These are phyloP conservation scores for Boletus eberwhitei DNA, from an alignment of 768 basidiomycete genomes.

Conservation along the genomic window DNA sequence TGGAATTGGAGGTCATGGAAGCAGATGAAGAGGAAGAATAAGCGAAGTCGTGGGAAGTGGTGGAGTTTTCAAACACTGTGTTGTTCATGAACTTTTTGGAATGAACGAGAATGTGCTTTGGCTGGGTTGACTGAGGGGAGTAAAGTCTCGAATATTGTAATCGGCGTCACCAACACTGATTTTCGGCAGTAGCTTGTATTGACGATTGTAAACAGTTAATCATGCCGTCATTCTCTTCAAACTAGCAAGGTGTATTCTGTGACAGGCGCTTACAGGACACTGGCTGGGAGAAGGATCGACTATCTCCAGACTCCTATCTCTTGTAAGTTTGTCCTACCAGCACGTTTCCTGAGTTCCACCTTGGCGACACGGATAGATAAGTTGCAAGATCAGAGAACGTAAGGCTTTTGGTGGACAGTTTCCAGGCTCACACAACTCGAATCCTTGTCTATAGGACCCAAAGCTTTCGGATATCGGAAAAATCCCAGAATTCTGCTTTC, in stretches of 20 bases:
- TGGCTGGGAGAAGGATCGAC: too few species aligned
- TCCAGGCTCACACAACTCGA: background rate
- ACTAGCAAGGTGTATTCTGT: too few species aligned
- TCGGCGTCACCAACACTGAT: too few species aligned
- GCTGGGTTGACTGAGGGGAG: too few species aligned
- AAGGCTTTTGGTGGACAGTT: background rate
- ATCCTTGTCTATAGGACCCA: background rate
- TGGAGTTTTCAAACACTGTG: background rate
- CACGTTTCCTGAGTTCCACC: background rate
- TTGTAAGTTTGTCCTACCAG: background rate
- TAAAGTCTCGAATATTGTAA: too few species aligned
- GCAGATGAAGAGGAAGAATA: background rate
- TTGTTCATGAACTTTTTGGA: background rate
- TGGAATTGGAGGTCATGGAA: background rate
- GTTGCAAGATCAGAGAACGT: background rate
- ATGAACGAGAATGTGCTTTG: background rate
- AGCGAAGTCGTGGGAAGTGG: background rate
- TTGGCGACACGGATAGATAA: background rate
- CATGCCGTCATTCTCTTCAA: too few species aligned
- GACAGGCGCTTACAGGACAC: too few species aligned
- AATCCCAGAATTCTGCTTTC: background rate
- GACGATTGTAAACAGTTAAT: too few species aligned
- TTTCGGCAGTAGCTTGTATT: too few species aligned
- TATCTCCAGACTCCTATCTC: too few species aligned
- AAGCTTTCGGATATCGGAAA: background rate